These are phyloP conservation scores for Emergomyces orientalis DNA, from an alignment of 2,329 filamentous ascomycete species.

Conservation along the genomic window DNA sequence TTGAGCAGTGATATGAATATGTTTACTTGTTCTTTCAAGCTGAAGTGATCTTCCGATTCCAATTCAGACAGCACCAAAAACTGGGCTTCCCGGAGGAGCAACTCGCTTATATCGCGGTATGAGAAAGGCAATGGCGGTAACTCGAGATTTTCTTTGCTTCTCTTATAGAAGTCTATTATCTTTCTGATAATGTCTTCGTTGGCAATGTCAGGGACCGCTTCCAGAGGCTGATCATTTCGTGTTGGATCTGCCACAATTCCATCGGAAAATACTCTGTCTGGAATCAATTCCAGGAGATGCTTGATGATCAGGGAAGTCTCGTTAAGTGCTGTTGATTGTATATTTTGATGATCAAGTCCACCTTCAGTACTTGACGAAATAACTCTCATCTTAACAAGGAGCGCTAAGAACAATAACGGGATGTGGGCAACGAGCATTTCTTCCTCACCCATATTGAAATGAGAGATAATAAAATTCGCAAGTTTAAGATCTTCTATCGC, in stretches of 20 bases:
- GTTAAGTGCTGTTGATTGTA: constrained; percentile 24
- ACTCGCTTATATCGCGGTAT: constrained; percentile 47
- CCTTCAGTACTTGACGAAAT: constrained; percentile 18
- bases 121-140: constrained; percentile 51
- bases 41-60: constrained; percentile 24
- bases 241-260: background rate
- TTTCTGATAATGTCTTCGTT: constrained; percentile 46
- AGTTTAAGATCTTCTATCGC: constrained; percentile 57
- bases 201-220: constrained; percentile 13
- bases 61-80: constrained; percentile 28
- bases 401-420: constrained; percentile 61
- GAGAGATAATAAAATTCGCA: constrained; percentile 68
- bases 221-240: background rate
- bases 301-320: constrained; percentile 39
- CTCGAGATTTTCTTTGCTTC: constrained; percentile 61
- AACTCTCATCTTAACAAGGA: constrained; percentile 42
- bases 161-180: constrained; percentile 58
- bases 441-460: constrained; percentile 92
- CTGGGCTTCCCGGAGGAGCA: constrained; percentile 54
- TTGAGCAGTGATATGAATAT: constrained; percentile 46
- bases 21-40: constrained; percentile 50
- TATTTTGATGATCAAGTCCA: constrained; percentile 14
- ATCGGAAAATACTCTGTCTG: constrained; percentile 49
- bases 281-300: constrained; percentile 54
- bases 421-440: constrained; percentile 88